Conservation (phyloP, 768 basidiomycete genomes). For the Rhodocollybia butyracea region DNA sequence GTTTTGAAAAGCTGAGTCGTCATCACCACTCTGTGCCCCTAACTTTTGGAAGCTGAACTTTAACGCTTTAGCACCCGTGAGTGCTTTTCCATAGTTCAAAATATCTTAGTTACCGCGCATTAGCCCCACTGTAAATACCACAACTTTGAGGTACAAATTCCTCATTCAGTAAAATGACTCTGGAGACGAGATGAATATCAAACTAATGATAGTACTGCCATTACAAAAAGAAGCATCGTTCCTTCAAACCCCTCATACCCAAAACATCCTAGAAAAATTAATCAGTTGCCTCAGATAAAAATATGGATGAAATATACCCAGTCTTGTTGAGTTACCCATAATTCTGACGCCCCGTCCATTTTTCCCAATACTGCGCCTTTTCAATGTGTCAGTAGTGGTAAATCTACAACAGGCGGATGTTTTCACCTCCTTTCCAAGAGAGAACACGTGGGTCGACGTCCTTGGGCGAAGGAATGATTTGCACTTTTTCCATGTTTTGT, state of each 20-base stretch:
- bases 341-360: constrained; percentile 85
- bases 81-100: too few species aligned
- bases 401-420: too few species aligned
- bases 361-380: constrained; percentile 85
- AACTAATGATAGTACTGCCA: not conserved
- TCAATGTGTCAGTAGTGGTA: too few species aligned
- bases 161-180: too few species aligned
- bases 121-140: too few species aligned
- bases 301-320: constrained; percentile 54
- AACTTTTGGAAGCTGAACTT: too few species aligned
- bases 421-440: constrained; percentile 97
- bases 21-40: too few species aligned
- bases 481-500: constrained; percentile 81
- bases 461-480: constrained; percentile 92
- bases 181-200: too few species aligned
- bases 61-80: too few species aligned
- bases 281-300: not conserved
- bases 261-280: constrained; percentile 54
- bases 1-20: too few species aligned
- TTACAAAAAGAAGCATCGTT: constrained; percentile 77
- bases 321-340: constrained; percentile 86
- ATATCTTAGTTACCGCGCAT: too few species aligned
- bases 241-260: constrained; percentile 79
- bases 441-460: constrained; percentile 88
- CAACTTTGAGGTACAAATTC: too few species aligned